Percentiles rank a stretch among this genome's conserved stretches.
Evolutionary conservation across 2,329 filamentous ascomycete species (phyloP).

Genomic region (Epichloe brachyelytri): DNA sequence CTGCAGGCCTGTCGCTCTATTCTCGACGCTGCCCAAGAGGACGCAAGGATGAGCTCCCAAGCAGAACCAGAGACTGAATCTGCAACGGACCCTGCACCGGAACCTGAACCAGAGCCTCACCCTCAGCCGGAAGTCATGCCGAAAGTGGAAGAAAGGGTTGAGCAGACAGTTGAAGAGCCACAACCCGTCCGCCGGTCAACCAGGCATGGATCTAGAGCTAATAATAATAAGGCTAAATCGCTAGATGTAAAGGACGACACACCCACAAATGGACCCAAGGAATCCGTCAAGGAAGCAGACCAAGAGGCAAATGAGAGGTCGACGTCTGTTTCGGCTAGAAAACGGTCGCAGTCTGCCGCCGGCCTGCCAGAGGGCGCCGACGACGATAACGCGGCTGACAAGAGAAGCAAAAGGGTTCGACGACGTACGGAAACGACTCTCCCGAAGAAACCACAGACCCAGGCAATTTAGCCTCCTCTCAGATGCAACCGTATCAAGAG

Average conservation of each 20-base stretch:
- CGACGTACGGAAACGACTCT: conserved; percentile 37
- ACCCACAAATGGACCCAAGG: conserved; percentile 11
- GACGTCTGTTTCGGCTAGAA: conserved; percentile 34
- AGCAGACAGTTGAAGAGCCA: conserved; percentile 2
- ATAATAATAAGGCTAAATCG: background rate
- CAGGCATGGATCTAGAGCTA: conserved; percentile 4
- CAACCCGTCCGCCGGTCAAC: conserved; percentile 5
- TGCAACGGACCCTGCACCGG: background rate
- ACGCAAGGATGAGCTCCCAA: conserved; percentile 6
- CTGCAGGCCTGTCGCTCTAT: conserved; percentile 18
- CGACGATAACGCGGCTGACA: conserved; percentile 44
- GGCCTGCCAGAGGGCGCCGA: conserved; percentile 42
- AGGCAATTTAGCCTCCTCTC: conserved; percentile 37
- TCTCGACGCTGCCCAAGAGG: conserved; percentile 10
- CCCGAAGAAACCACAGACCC: conserved; percentile 40
- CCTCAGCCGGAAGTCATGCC: background rate
- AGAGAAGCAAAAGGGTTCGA: conserved; percentile 52
- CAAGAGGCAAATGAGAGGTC: conserved; percentile 22
- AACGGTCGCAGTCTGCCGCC: conserved; percentile 49
- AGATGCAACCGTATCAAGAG: conserved; percentile 43
- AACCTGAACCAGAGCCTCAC: background rate
- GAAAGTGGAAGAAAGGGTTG: conserved; percentile 2
- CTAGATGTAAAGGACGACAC: conserved; percentile 12
- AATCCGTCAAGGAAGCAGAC: conserved; percentile 16
- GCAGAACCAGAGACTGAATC: conserved; percentile 1